Evolutionary conservation across 164 flowering plant genomes (phyloP).

Genomic region (Aristolochia fimbriata): DNA sequence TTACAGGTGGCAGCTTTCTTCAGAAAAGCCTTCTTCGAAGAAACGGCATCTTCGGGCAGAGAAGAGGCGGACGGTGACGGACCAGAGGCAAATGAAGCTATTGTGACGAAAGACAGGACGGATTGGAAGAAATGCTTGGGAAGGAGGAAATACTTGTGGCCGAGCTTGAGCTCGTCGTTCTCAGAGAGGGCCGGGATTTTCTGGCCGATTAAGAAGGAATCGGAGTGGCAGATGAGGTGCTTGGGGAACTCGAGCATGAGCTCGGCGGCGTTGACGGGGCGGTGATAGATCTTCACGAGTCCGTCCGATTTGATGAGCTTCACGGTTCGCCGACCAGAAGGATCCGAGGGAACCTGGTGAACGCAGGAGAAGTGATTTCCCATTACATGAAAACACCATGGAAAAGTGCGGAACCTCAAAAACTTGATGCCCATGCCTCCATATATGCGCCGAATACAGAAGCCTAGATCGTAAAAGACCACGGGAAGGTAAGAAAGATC

Average conservation of each 20-base stretch:
- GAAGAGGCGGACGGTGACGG: not conserved
- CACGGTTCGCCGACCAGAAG: conserved; percentile 11
- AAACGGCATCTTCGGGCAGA: not conserved
- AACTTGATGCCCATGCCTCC: conserved; percentile 15
- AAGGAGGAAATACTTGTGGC: conserved; percentile 61
- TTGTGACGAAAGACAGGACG: conserved; percentile 45
- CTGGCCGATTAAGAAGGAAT: conserved; percentile 58
- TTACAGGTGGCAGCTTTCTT: conserved; percentile 26
- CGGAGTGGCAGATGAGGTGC: conserved; percentile 48
- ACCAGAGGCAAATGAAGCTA: conserved; percentile 33
- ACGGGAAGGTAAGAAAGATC: not conserved
- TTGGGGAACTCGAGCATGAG: conserved; percentile 51
- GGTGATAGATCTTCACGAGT: conserved; percentile 33
- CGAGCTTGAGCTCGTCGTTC: conserved; percentile 41
- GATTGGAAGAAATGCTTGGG: conserved; percentile 47
- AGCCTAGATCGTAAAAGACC: not conserved
- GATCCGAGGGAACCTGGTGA: conserved; percentile 6
- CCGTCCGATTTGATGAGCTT: conserved; percentile 51
- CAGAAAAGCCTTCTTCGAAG: conserved; percentile 3
- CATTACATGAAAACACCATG: conserved; percentile 20
- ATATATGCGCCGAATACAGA: not conserved
- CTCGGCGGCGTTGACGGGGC: conserved; percentile 39
- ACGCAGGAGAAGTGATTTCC: conserved; percentile 17
- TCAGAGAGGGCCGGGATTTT: conserved; percentile 46
- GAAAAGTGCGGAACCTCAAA: conserved; percentile 14